Evolutionary conservation across 2,329 filamentous ascomycete species (phyloP).

Genomic region (Huntiella bhutanensis): DNA sequence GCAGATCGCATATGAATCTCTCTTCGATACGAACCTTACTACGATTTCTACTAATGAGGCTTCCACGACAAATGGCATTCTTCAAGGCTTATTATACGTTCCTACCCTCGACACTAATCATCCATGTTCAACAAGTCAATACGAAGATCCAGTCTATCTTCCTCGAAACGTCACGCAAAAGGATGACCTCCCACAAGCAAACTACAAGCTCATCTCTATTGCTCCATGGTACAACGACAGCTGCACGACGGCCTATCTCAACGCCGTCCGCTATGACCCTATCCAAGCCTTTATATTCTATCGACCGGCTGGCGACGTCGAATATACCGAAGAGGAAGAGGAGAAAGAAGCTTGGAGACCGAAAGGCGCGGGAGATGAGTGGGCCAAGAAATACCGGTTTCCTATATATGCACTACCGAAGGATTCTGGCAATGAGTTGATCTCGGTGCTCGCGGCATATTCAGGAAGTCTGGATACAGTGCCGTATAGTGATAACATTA

Average conservation of each 20-base stretch:
- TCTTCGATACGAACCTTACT: conserved; percentile 41
- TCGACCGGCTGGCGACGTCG: conserved; percentile 32
- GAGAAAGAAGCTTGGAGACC: conserved; percentile 48
- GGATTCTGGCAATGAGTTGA: conserved; percentile 43
- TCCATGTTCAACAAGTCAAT: conserved; percentile 43
- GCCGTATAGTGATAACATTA: conserved; percentile 38
- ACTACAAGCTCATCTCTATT: conserved; percentile 60
- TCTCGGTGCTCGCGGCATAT: conserved; percentile 54
- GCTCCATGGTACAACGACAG: conserved; percentile 66
- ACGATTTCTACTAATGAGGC: conserved; percentile 55
- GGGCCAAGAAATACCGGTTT: conserved; percentile 52
- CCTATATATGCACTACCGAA: conserved; percentile 72
- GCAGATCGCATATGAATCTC: conserved; percentile 33
- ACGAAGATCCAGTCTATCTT: conserved; percentile 32
- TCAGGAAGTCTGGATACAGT: conserved; percentile 52
- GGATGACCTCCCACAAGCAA: conserved; percentile 45
- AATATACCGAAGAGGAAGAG: not conserved
- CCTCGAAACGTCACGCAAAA: conserved; percentile 57
- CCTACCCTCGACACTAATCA: conserved; percentile 44
- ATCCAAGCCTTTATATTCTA: conserved; percentile 48
- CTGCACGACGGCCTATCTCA: conserved; percentile 58
- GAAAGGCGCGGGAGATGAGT: conserved; percentile 41
- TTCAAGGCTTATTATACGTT: conserved; percentile 70
- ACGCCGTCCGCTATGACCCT: conserved; percentile 36
- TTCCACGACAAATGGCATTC: conserved; percentile 36